Base-by-base conservation (phyloP, 2,329 filamentous ascomycete species). In the Hypoxylon sp. region DNA sequence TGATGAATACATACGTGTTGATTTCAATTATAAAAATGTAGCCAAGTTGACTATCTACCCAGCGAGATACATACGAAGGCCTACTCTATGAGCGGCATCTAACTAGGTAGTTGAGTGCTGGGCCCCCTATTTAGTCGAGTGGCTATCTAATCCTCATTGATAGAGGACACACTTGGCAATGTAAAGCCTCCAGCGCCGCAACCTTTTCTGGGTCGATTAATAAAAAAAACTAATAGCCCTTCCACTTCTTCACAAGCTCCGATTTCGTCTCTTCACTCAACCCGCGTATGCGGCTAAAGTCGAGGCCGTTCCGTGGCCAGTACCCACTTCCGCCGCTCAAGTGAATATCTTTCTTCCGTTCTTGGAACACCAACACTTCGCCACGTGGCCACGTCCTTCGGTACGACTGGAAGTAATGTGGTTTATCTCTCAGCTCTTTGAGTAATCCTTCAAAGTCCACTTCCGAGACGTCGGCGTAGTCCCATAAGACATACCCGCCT, bases 401-500 rank as follows among this genome's bases (percentile, higher is more conserved):
- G 19, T 47, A 11, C 5, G 24, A 24, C 26, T 17, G 3, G 14
- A 50, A 31, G 10, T 17, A 5, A 50, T 4, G 3, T 11, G 11
- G 3, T 3, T 31, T 14, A n/a, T 9, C 4, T 8, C 4, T 31
- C 47, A 19, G 1, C 14, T 3, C 14, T 5, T 17, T 10, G 26
- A 13, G 33, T 31, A 14, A 10, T 24, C 8, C n/a, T 31, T 13
- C 3, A 8, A 50, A 5, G 31, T 50, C 26, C 8, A 5, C 26
- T 13, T 29, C 24, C 46, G 56, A 37, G 11, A 5, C 4, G 22
- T 50, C 5, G 5, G 22, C 14, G 33, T 51, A 42, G 46, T 59
- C 46, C 56, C 56, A 59, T 6, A 59, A 9, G 31, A 59, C 46
- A 24, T 59, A 44, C 14, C 56, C 56, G 22, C 44, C 42, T 4